Percentiles rank a stretch among this genome's conserved stretches.
phyloP scores from a whole-genome alignment of 371 early-diverging fungal genomes.

The Mucor racemosus region DNA sequence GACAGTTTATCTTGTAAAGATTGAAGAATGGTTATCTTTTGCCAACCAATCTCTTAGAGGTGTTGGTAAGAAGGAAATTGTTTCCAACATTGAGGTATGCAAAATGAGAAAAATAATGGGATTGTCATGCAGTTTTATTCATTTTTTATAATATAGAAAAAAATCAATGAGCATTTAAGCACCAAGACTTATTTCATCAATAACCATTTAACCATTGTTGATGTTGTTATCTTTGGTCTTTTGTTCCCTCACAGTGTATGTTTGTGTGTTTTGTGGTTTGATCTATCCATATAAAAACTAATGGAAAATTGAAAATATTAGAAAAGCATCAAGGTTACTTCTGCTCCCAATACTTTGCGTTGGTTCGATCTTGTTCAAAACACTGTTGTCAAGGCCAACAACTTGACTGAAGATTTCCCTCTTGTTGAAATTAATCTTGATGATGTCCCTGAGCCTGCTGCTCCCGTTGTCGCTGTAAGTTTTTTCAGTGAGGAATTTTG shows the following conservation, averaged over 20 bases:
- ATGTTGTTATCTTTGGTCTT: constrained; percentile 73
- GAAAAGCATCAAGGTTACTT: constrained; percentile 52
- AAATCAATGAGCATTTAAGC: constrained; percentile 69
- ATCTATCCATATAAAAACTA: not conserved
- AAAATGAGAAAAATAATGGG: not conserved
- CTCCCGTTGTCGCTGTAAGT: constrained; percentile 48
- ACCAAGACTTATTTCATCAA: constrained; percentile 68
- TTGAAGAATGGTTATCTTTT: constrained; percentile 54
- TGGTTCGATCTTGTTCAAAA: constrained; percentile 85
- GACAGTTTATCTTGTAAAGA: constrained; percentile 47
- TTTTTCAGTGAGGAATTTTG: not conserved
- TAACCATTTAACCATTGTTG: constrained; percentile 70
- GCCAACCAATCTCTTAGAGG: constrained; percentile 37
- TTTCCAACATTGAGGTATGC: constrained; percentile 44
- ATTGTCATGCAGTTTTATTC: too few relatives aligned
- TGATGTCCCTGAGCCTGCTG: constrained; percentile 55
- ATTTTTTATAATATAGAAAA: constrained; percentile 32
- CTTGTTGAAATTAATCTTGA: constrained; percentile 63
- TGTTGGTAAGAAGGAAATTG: constrained; percentile 46
- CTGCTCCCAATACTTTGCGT: constrained; percentile 63
- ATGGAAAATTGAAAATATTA: constrained; percentile 8
- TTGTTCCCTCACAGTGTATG: constrained; percentile 65
- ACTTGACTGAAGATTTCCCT: constrained; percentile 57
- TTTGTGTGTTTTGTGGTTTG: not conserved
- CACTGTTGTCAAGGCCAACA: constrained; percentile 45